A percentile compares a stretch with the other conserved stretches of the same genome.
Conservation (phyloP, 805 yeast genomes). For the Kodamaea restingae region DNA sequence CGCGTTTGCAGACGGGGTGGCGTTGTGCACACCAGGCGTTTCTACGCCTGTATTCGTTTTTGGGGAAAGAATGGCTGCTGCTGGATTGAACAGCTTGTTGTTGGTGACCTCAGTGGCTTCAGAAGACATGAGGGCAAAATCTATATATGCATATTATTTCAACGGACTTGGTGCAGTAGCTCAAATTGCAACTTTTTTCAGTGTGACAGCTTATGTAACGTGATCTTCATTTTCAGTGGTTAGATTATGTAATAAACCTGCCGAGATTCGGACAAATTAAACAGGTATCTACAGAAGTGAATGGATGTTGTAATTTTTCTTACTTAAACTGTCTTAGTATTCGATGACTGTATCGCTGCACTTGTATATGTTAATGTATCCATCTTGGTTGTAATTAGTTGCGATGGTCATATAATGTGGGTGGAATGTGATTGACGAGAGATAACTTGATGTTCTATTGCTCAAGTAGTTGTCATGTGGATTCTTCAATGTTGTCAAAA, state of each 20-base stretch:
- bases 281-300: no score
- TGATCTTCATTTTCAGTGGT: no score
- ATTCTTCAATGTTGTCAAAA: conserved; percentile 56
- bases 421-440: conserved; percentile 72
- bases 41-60: background rate
- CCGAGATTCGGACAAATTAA: background rate
- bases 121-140: conserved; percentile 1
- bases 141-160: background rate
- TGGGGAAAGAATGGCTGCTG: background rate
- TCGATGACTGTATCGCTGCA: conserved; percentile 38
- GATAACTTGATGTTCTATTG: conserved; percentile 47
- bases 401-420: conserved; percentile 96
- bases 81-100: background rate
- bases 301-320: no score
- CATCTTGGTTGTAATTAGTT: conserved; percentile 74
- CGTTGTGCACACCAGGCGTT: background rate
- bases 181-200: background rate
- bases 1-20: conserved; percentile 5
- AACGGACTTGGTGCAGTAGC: background rate
- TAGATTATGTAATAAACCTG: background rate
- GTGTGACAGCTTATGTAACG: background rate
- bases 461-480: conserved; percentile 42
- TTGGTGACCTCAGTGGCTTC: background rate
- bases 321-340: conserved; percentile 16
- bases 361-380: conserved; percentile 58